A percentile compares a stretch with the other conserved stretches of the same genome.
Evolutionary conservation across 2,329 filamentous ascomycete species (phyloP).

Genomic region (Diaporthe vaccinii): DNA sequence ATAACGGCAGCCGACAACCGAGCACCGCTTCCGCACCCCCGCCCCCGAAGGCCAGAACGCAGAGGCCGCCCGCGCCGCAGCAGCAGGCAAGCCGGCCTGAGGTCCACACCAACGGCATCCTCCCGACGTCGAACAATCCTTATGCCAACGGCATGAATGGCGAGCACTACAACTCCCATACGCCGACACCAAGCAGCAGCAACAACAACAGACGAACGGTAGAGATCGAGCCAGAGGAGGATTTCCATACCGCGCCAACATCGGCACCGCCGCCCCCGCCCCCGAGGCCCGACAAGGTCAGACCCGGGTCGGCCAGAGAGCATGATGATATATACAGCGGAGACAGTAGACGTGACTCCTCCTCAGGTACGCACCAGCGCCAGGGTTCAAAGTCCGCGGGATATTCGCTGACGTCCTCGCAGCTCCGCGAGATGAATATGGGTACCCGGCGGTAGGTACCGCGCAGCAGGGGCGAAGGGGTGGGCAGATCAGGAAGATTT

Average conservation of each 20-base stretch:
- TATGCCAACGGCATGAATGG: constrained; percentile 33
- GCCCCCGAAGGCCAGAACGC: constrained; percentile 18
- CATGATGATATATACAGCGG: constrained; percentile 38
- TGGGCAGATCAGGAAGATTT: constrained; percentile 41
- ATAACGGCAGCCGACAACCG: background rate
- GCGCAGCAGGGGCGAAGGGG: constrained; percentile 28
- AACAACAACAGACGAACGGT: constrained; percentile 34
- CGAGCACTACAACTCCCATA: constrained; percentile 33
- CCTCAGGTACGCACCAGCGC: constrained; percentile 32
- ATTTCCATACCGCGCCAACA: constrained; percentile 45
- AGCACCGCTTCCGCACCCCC: constrained; percentile 8
- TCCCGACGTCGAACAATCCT: constrained; percentile 28
- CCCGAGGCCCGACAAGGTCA: constrained; percentile 52
- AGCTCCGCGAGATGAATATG: constrained; percentile 36
- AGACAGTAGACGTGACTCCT: constrained; percentile 14
- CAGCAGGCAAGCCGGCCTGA: constrained; percentile 13
- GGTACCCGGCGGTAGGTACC: constrained; percentile 21
- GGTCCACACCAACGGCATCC: constrained; percentile 30
- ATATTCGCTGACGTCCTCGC: constrained; percentile 32
- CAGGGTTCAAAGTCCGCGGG: background rate
- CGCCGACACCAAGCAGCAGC: constrained; percentile 23
- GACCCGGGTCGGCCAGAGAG: constrained; percentile 36
- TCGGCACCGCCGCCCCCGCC: constrained; percentile 46
- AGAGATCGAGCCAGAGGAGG: constrained; percentile 42
- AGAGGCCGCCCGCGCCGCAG: constrained; percentile 1